Conservation (phyloP, 1,284 basidiomycete genomes). For the Rhodotorula sp. region DNA sequence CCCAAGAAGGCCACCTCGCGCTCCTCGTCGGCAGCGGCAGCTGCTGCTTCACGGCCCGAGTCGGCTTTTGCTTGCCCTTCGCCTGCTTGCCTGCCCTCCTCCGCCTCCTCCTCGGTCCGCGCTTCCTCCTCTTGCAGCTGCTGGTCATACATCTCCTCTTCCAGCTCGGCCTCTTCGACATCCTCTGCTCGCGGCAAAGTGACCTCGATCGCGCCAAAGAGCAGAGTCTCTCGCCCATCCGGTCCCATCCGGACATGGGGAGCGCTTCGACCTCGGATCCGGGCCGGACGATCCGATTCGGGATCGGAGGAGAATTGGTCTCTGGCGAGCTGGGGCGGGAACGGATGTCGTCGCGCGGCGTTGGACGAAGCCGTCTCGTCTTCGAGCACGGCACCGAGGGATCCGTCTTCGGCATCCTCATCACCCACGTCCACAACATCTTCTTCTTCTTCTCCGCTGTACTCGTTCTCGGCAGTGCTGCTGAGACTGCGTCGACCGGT, state of each 20-base stretch:
- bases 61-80: background rate
- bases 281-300: background rate
- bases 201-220: slow-evolving; percentile 40
- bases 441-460: background rate
- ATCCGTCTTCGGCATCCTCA: background rate
- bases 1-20: slow-evolving; percentile 11
- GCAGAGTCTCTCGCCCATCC: slow-evolving; percentile 37
- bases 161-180: slow-evolving; percentile 19
- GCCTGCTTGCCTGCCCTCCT: background rate
- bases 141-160: slow-evolving; percentile 1
- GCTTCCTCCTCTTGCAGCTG: background rate
- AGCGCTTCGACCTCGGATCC: slow-evolving; percentile 33
- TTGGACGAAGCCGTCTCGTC: background rate
- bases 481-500: background rate
- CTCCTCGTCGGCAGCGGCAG: background rate
- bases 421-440: background rate
- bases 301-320: background rate
- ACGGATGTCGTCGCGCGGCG: background rate
- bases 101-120: background rate
- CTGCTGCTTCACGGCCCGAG: background rate
- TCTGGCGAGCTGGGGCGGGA: background rate
- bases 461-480: slow-evolving; percentile 6
- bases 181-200: slow-evolving; percentile 32
- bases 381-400: background rate
- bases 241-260: slow-evolving; percentile 37